phyloP scores from a whole-genome alignment of 129 eudicot species.

The Silybum marianum region DNA sequence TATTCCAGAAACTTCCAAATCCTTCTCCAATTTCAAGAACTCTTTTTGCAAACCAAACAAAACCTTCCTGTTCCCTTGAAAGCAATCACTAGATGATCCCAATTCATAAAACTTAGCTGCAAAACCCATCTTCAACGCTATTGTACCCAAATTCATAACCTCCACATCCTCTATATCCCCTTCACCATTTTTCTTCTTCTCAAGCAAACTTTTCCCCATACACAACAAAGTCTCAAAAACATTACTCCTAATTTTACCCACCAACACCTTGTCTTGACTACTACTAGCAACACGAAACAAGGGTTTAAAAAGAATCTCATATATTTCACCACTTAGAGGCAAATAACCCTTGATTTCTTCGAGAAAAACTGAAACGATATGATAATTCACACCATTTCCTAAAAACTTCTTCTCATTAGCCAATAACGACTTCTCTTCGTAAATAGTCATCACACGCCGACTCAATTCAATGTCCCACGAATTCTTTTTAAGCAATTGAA shows the following conservation, averaged over 20 bases:
- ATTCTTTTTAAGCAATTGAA: slow-evolving; percentile 46
- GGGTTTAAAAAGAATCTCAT: slow-evolving; percentile 50
- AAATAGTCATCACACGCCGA: slow-evolving; percentile 38
- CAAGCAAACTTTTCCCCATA: slow-evolving; percentile 61
- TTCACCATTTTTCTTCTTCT: slow-evolving; percentile 47
- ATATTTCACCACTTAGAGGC: slow-evolving; percentile 50
- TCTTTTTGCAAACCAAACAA: slow-evolving; percentile 66
- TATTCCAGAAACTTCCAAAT: slow-evolving; percentile 55
- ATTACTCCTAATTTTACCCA: slow-evolving; percentile 62
- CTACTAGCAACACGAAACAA: slow-evolving; percentile 43
- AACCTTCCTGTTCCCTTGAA: slow-evolving; percentile 92
- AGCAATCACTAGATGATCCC: slow-evolving; percentile 67
- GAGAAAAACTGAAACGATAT: slow-evolving; percentile 67
- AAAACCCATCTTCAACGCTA: slow-evolving; percentile 64
- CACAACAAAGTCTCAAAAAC: slow-evolving; percentile 68
- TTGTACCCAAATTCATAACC: slow-evolving; percentile 46
- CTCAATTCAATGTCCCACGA: slow-evolving; percentile 60
- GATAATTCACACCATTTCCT: slow-evolving; percentile 91
- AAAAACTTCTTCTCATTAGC: slow-evolving; percentile 46
- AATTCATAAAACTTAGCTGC: slow-evolving; percentile 56
- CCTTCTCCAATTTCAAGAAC: slow-evolving; percentile 80
- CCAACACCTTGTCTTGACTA: slow-evolving; percentile 55
- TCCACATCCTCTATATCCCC: slow-evolving; percentile 39
- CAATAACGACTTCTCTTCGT: slow-evolving; percentile 50
- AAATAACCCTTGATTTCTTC: slow-evolving; percentile 69